Conservation (phyloP, 2,329 filamentous ascomycete genomes). For the Fusarium musae region DNA sequence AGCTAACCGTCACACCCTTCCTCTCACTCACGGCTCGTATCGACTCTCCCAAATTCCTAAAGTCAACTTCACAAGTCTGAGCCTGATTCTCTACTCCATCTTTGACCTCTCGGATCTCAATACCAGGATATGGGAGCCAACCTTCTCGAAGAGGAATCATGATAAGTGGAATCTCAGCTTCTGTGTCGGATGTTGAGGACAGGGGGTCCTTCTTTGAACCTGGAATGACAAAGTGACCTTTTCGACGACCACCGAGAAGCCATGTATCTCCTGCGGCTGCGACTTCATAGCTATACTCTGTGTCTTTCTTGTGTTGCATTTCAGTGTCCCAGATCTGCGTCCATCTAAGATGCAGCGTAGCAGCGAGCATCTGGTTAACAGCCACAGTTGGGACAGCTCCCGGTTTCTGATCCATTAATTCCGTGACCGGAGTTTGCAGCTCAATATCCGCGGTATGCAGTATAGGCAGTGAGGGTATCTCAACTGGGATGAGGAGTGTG, state of each 20-base stretch:
- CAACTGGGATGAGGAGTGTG: slow-evolving; percentile 88
- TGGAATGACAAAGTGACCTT: slow-evolving; percentile 78
- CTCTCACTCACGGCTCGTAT: slow-evolving; percentile 79
- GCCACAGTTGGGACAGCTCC: slow-evolving; percentile 59
- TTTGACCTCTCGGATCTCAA: slow-evolving; percentile 78
- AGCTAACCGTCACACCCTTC: slow-evolving; percentile 75
- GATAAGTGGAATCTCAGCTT: slow-evolving; percentile 73
- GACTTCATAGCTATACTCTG: slow-evolving; percentile 88
- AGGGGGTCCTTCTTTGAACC: slow-evolving; percentile 52
- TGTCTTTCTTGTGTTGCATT: slow-evolving; percentile 54
- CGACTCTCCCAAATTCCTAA: slow-evolving; percentile 79
- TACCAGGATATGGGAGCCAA: slow-evolving; percentile 77
- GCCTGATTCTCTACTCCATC: slow-evolving; percentile 41
- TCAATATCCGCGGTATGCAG: slow-evolving; percentile 81
- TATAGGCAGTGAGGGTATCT: slow-evolving; percentile 84
- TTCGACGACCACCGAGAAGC: slow-evolving; percentile 85
- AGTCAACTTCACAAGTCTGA: slow-evolving; percentile 78
- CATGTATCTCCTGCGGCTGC: slow-evolving; percentile 78
- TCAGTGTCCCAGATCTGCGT: slow-evolving; percentile 70
- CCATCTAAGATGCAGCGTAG: slow-evolving; percentile 71
- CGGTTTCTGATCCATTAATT: slow-evolving; percentile 44
- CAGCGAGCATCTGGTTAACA: slow-evolving; percentile 73
- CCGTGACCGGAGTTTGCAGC: slow-evolving; percentile 55
- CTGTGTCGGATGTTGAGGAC: slow-evolving; percentile 60
- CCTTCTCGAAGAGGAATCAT: slow-evolving; percentile 85